Conservation (phyloP, 2,329 filamentous ascomycete genomes). For the Ophiostoma populinum region DNA sequence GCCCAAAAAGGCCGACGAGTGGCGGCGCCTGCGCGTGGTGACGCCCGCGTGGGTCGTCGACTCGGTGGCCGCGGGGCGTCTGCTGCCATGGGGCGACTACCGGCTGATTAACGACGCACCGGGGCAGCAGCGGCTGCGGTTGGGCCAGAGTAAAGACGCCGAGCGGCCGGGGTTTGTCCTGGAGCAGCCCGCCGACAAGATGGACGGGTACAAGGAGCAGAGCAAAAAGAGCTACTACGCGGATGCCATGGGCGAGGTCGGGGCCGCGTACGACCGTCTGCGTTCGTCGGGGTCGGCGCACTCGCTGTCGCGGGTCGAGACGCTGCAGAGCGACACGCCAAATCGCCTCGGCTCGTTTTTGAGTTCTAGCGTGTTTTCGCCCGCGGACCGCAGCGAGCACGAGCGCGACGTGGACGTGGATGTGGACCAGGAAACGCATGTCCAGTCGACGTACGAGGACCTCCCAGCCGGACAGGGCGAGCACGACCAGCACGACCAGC, state of each 20-base stretch:
- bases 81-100: conserved; percentile 77
- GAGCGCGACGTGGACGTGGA: not conserved
- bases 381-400: not conserved
- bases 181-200: conserved; percentile 45
- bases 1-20: conserved; percentile 84
- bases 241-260: conserved; percentile 38
- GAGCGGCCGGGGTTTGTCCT: too few relatives aligned
- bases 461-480: not conserved
- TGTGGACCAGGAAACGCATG: not conserved
- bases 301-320: too few relatives aligned
- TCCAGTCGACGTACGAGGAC: conserved; percentile 1
- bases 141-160: conserved; percentile 42
- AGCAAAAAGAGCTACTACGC: conserved; percentile 72
- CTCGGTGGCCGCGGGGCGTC: conserved; percentile 61
- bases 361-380: not conserved
- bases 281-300: not conserved
- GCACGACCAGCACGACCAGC: not conserved
- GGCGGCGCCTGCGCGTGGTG: conserved; percentile 73
- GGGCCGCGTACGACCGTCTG: conserved; percentile 9
- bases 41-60: conserved; percentile 92
- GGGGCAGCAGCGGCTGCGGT: conserved; percentile 57
- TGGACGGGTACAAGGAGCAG: conserved; percentile 60
- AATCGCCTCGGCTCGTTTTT: conserved; percentile 2
- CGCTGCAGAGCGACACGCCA: too few relatives aligned
- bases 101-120: conserved; percentile 71